phyloP scores from a whole-genome alignment of 768 basidiomycete genomes.

The Suillus lakei region DNA sequence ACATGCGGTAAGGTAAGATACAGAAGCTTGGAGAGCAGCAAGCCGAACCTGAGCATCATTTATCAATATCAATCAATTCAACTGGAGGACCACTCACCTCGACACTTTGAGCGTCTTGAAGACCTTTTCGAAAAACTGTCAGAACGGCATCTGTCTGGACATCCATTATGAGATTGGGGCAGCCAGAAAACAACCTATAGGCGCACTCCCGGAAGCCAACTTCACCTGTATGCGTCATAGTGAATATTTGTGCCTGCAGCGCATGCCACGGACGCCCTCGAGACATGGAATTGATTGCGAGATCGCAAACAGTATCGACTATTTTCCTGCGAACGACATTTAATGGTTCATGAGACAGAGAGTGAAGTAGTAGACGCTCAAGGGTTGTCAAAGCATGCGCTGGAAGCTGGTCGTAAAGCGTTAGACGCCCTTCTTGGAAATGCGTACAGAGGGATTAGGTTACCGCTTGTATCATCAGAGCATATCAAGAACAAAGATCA shows the following conservation, averaged over 20 bases:
- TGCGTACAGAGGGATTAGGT: constrained; percentile 11
- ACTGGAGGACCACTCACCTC: constrained; percentile 46
- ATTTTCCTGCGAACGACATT: constrained; percentile 67
- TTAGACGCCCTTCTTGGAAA: constrained; percentile 42
- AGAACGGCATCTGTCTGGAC: constrained; percentile 75
- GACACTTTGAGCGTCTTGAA: constrained; percentile 68
- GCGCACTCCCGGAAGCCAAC: no score
- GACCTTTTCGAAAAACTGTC: constrained; percentile 65
- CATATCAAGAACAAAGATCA: constrained; percentile 86
- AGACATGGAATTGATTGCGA: no score
- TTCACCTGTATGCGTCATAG: no score
- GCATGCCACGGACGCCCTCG: no score
- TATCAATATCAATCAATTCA: constrained; percentile 10
- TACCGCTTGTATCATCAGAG: constrained; percentile 67
- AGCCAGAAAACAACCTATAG: no score
- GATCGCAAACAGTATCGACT: no score
- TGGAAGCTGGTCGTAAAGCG: constrained; percentile 79
- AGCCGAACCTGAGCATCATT: constrained; percentile 61
- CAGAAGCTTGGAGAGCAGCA: no score
- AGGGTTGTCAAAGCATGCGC: constrained; percentile 65
- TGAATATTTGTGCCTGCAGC: no score
- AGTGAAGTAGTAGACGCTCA: constrained; percentile 73
- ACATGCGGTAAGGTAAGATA: no score
- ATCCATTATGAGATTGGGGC: constrained; percentile 79
- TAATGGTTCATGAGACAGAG: constrained; percentile 63